phyloP scores from a whole-genome alignment of 139 green algal species.

The Chlorella sorokiniana region DNA sequence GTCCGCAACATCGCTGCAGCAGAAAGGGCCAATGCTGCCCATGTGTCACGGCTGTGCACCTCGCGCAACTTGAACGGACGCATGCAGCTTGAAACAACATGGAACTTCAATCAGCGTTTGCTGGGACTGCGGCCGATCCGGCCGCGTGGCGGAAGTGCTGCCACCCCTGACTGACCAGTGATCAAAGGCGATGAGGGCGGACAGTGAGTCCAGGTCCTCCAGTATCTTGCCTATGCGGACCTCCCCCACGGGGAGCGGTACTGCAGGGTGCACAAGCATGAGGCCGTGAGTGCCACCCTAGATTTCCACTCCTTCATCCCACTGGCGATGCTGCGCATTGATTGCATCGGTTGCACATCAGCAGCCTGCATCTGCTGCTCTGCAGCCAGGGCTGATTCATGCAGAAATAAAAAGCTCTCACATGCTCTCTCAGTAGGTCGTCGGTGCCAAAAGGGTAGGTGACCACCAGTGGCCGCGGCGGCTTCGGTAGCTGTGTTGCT shows the following conservation, averaged over 20 bases:
- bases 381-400: background rate
- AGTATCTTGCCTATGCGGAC: slow-evolving; percentile 79
- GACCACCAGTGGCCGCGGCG: background rate
- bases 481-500: slow-evolving; percentile 5
- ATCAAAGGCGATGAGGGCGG: slow-evolving; percentile 76
- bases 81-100: too few relatives aligned
- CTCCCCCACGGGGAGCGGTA: slow-evolving; percentile 80
- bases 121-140: background rate
- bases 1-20: slow-evolving; percentile 39
- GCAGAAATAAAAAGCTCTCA: background rate
- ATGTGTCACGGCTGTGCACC: too few relatives aligned
- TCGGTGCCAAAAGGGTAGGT: slow-evolving; percentile 35
- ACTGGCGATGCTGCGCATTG: too few relatives aligned
- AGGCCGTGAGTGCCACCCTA: too few relatives aligned
- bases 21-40: background rate
- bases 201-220: slow-evolving; percentile 86
- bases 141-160: too few relatives aligned
- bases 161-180: slow-evolving; percentile 57
- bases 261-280: slow-evolving; percentile 42
- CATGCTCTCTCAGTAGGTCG: slow-evolving; percentile 10
- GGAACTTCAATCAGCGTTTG: too few relatives aligned
- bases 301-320: too few relatives aligned
- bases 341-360: too few relatives aligned
- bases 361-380: too few relatives aligned
- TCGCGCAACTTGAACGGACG: too few relatives aligned